phyloP scores from a whole-genome alignment of 768 basidiomycete species.

The Boletus vinaceobasis region DNA sequence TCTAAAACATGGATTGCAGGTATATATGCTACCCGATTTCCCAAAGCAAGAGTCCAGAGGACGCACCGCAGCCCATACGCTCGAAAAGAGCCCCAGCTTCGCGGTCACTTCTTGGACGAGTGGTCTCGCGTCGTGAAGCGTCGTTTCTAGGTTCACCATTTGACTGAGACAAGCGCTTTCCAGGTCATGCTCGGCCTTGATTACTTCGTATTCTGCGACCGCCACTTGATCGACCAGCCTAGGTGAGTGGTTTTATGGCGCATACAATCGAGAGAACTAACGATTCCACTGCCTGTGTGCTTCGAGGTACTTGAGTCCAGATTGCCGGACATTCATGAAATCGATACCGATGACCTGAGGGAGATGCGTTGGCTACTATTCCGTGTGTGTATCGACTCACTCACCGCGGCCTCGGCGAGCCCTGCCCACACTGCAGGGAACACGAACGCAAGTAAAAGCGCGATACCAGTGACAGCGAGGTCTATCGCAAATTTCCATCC shows the following conservation, averaged over 20 bases:
- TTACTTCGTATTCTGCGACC: background rate
- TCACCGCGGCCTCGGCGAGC: conserved; percentile 4
- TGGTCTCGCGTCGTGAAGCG: conserved; percentile 10
- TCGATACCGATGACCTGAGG: conserved; percentile 6
- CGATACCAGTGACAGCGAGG: conserved; percentile 11
- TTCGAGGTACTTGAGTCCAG: conserved; percentile 9
- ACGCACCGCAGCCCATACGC: conserved; percentile 20
- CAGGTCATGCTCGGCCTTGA: conserved; percentile 10
- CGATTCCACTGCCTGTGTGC: background rate
- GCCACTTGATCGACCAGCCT: conserved; percentile 6
- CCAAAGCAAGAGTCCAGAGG: too few relatives aligned
- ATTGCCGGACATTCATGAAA: background rate
- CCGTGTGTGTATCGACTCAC: background rate
- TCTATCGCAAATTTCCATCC: conserved; percentile 16
- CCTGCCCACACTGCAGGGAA: conserved; percentile 9
- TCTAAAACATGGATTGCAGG: conserved; percentile 2
- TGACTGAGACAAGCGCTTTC: conserved; percentile 14
- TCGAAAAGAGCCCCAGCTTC: conserved; percentile 18
- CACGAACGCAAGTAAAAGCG: conserved; percentile 14
- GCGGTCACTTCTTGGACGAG: conserved; percentile 17
- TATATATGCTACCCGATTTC: background rate
- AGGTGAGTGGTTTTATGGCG: background rate
- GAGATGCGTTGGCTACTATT: background rate
- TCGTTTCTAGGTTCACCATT: conserved; percentile 13
- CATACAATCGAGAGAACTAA: background rate